Evolutionary conservation across 2,329 filamentous ascomycete species (phyloP).

Genomic region (Cucurbitaria berberidis): DNA sequence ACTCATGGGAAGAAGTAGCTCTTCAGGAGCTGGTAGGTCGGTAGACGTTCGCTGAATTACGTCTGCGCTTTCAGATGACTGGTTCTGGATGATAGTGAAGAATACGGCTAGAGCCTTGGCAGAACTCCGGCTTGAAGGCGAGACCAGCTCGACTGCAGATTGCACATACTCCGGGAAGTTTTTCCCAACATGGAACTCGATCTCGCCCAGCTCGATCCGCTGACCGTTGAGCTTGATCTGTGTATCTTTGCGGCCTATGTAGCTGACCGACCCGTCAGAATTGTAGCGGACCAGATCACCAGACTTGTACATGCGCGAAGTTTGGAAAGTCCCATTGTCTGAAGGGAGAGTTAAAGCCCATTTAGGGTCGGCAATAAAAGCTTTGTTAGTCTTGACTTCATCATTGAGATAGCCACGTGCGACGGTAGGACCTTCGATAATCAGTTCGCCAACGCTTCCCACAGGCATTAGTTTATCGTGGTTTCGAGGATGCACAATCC

Average conservation of each 20-base stretch:
- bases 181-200: constrained; percentile 41
- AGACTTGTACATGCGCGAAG: constrained; percentile 28
- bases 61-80: constrained; percentile 5
- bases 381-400: constrained; percentile 32
- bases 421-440: constrained; percentile 57
- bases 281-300: constrained; percentile 30
- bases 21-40: constrained; percentile 31
- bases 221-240: constrained; percentile 42
- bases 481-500: constrained; percentile 51
- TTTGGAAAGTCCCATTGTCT: constrained; percentile 18
- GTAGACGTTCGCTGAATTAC: constrained; percentile 21
- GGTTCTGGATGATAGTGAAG: constrained; percentile 30
- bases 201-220: constrained; percentile 39
- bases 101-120: constrained; percentile 43
- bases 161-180: constrained; percentile 41
- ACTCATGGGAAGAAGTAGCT: constrained; percentile 37
- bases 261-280: constrained; percentile 34
- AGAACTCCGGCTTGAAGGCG: constrained; percentile 34
- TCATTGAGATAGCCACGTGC: constrained; percentile 37
- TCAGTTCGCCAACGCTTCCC: constrained; percentile 39
- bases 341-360: constrained; percentile 21
- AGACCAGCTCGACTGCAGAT: constrained; percentile 43
- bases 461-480: constrained; percentile 44
- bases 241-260: constrained; percentile 37
- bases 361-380: constrained; percentile 38